Percentiles rank a stretch among this genome's conserved stretches.
Conservation (phyloP, 345 rosid genomes). For the Brassica cretica region DNA sequence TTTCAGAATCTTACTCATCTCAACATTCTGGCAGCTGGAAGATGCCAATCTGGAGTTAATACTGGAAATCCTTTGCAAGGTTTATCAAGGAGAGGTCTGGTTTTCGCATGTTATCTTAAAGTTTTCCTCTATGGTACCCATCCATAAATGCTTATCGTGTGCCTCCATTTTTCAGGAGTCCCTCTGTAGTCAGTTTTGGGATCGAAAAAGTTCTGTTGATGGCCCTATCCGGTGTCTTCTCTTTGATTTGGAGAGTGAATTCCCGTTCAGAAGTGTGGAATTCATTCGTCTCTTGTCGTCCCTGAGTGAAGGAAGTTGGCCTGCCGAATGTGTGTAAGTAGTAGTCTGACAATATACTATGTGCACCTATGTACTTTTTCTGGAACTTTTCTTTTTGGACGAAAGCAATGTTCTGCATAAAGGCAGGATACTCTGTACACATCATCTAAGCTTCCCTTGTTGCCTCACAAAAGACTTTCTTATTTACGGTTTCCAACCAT, state of each 20-base stretch:
- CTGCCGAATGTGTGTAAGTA: conserved; percentile 96
- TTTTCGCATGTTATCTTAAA: conserved; percentile 22
- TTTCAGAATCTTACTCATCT: conserved; percentile 20
- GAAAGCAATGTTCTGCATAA: not conserved
- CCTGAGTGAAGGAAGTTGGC: conserved; percentile 95
- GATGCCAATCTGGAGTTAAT: conserved; percentile 68
- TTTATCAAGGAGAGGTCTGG: conserved; percentile 87
- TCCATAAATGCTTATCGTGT: conserved; percentile 35
- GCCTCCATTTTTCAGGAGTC: conserved; percentile 63
- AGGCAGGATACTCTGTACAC: conserved; percentile 11
- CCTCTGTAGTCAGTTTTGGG: conserved; percentile 97
- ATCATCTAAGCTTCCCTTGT: conserved; percentile 21
- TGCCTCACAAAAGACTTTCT: conserved; percentile 2
- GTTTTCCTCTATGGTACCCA: conserved; percentile 9
- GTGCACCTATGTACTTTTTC: conserved; percentile 1
- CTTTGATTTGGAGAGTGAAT: conserved; percentile 83
- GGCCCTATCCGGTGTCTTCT: conserved; percentile 97
- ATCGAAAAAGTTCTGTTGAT: conserved; percentile 79
- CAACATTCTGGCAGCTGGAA: conserved; percentile 57
- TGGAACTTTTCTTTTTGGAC: conserved; percentile 22
- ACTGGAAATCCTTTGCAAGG: conserved; percentile 81
- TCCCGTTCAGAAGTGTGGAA: conserved; percentile 75
- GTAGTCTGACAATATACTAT: conserved; percentile 4
- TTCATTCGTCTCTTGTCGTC: conserved; percentile 76
- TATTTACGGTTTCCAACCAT: conserved; percentile 12